Evolutionary conservation across 2,329 filamentous ascomycete species (phyloP), one percentile per base, ranked within the genome.

Genomic region (Fusarium sp.): DNA sequence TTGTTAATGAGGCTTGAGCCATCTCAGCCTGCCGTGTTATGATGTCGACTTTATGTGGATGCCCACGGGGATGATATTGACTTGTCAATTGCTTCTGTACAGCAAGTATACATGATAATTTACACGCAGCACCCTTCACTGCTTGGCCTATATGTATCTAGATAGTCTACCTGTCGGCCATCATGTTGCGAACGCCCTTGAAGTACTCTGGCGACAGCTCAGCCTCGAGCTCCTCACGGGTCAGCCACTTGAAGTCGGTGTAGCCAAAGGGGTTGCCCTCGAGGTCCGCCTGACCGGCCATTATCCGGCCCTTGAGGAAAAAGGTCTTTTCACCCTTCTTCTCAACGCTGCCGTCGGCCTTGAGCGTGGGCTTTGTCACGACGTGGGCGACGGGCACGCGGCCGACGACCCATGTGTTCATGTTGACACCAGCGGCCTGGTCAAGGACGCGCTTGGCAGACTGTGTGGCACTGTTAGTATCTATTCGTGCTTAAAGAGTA

Each of bases 381-480:
- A 93, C 85, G 84, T 98, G 93, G 29, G 95, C 96, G 67, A 98
- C 89, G 12, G 96, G 96, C 67, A 93, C 93, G 78, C 95, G 95
- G 69, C 95, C 96, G 60, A 99, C 93, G 76, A 98, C 90, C 95
- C 96, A 99, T 64, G 95, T 98, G 86, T 98, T 98, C 95, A 99
- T 98, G 87, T 99, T 97, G 70, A 93, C 85, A 67, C 96, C 96
- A 11, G 92, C 95, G 5, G 94, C 87, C 78, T 94, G 88, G 61
- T 92, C 87, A 27, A 98, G 87, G 63, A 95, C 91, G 69, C 95
- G 90, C 80, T 94, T 90, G 40, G 96, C 95, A 51, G 94, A 92
- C 96, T 99, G 38, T 99, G 38, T 22, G 17, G 11, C 4, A 31
- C 7, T 14, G 55, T 73, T 22, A 73, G 67, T 27, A 53, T 10